Conservation (phyloP, 2,329 filamentous ascomycete genomes). For the Delphinella strobiligena region DNA sequence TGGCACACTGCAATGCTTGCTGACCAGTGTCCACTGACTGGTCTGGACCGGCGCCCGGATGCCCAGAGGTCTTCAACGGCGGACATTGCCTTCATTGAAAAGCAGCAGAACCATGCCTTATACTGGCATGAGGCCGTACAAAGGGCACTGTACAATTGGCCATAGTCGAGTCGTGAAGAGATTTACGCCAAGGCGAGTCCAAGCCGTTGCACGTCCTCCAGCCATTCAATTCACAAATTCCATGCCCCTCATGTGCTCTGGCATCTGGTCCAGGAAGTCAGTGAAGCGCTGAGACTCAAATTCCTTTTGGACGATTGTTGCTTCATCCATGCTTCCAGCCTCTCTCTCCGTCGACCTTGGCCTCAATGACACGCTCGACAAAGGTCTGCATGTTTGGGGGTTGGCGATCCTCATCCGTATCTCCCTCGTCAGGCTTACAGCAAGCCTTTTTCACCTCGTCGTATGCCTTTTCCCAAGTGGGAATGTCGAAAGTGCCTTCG, state of each 20-base stretch:
- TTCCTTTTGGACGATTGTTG: slow-evolving; percentile 4
- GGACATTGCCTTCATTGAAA: too few relatives aligned
- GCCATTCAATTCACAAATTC: slow-evolving; percentile 8
- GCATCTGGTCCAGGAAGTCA: slow-evolving; percentile 8
- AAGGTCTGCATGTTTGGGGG: slow-evolving; percentile 1
- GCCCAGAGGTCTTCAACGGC: too few relatives aligned
- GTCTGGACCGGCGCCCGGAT: too few relatives aligned
- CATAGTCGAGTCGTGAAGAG: too few relatives aligned
- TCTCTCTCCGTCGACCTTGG: slow-evolving; percentile 6
- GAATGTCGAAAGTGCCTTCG: slow-evolving; percentile 62
- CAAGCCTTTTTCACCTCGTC: slow-evolving; percentile 55
- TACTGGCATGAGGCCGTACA: too few relatives aligned
- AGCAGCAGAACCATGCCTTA: too few relatives aligned
- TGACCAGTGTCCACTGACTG: too few relatives aligned
- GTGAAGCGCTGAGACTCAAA: slow-evolving; percentile 8
- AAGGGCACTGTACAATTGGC: too few relatives aligned
- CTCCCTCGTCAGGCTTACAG: slow-evolving; percentile 30
- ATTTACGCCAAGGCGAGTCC: too few relatives aligned
- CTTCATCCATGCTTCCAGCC: slow-evolving; percentile 9
- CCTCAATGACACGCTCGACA: slow-evolving; percentile 8
- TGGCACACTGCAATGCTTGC: too few relatives aligned
- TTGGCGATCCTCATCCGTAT: slow-evolving; percentile 22
- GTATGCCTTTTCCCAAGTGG: slow-evolving; percentile 63
- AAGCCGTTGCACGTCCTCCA: too few relatives aligned
- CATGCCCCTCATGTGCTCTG: slow-evolving; percentile 8